Base-by-base conservation (phyloP, 1,284 basidiomycete species). In the Apiotrichum montevideense region DNA sequence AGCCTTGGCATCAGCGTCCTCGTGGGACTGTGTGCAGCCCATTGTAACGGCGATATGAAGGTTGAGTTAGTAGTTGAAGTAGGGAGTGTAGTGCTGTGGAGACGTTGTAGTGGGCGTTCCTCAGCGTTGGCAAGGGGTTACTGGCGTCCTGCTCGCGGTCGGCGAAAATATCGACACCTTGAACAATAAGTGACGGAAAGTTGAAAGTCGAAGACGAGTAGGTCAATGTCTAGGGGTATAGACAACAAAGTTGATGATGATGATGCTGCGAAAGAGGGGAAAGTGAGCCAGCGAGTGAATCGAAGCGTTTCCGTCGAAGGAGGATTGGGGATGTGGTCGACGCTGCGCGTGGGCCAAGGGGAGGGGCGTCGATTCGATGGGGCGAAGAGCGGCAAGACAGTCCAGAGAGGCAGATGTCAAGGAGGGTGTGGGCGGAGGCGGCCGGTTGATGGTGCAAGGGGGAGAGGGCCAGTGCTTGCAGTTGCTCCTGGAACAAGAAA, bases 21-120 rank as follows among this genome's bases (percentile, higher is more conserved):
- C 77, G 46, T 63, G 72, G 15, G 77, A 79, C 57, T 75, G 75
- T 14, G 73, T 69, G 72, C 78, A 79, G 54, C 78, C 78, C 78
- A 79, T 79, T 14, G 32, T 35, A 9, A 14, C 32, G 15, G 33
- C 21, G 4, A 10, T 14, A 29, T 43, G 33, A 29, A 35, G 33
- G 39, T 8, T 39, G 13, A 32, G 3, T 29, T 21, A n/a, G 35
- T 42, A 35, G 35, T 3, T 15, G 13, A 21, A 5, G 14, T 5
- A 14, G 11, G 15, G 46, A 29, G 11, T 14, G 46, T 5, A 21
- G 46, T 39, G 37, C 9, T 39, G 8, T 39, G 9, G 34, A 8
- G 34, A 37, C 6, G 41, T n/a, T 14, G 41, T 7, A 3, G 41
- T 11, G 6, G 13, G 41, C 13, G 11, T 7, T 42, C 13, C n/a